Conservation (phyloP, 345 rosid genomes). For the Brassica napus region DNA sequence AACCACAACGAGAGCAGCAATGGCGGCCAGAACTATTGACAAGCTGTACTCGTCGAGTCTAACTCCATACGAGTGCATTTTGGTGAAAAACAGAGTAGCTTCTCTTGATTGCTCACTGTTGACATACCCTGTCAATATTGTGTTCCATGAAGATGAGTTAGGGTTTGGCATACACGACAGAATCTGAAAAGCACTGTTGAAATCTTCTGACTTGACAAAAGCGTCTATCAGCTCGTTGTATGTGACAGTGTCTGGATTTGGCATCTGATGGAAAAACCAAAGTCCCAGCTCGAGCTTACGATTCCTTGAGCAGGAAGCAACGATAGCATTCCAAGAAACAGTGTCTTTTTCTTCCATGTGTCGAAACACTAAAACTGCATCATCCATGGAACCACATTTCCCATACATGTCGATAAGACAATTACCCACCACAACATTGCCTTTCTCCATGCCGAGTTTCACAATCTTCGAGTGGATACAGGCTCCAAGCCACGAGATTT, state of each 20-base stretch:
- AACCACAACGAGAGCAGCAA: slow-evolving; percentile 58
- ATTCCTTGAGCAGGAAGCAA: slow-evolving; percentile 76
- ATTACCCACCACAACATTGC: slow-evolving; percentile 52
- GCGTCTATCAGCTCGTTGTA: slow-evolving; percentile 72
- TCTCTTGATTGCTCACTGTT: slow-evolving; percentile 50
- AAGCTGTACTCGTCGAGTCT: slow-evolving; percentile 59
- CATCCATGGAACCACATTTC: slow-evolving; percentile 59
- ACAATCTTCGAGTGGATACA: slow-evolving; percentile 63
- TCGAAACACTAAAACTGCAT: slow-evolving; percentile 55
- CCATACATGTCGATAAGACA: slow-evolving; percentile 90
- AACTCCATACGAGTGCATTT: slow-evolving; percentile 55
- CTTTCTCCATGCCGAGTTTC: slow-evolving; percentile 52
- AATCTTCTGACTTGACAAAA: slow-evolving; percentile 58
- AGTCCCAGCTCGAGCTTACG: slow-evolving; percentile 53
- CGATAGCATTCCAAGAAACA: slow-evolving; percentile 78
- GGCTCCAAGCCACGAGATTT: slow-evolving; percentile 44
- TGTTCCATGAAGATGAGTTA: slow-evolving; percentile 83
- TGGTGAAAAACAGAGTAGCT: slow-evolving; percentile 54
- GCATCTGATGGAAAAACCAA: slow-evolving; percentile 54
- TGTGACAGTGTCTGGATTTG: slow-evolving; percentile 67
- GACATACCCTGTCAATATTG: slow-evolving; percentile 68
- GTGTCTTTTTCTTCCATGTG: slow-evolving; percentile 55
- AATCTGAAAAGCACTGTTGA: slow-evolving; percentile 49
- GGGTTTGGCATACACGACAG: slow-evolving; percentile 55
- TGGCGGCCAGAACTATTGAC: slow-evolving; percentile 63